Conservation (phyloP, 2,329 filamentous ascomycete genomes). For the Alternaria ethzedia region DNA sequence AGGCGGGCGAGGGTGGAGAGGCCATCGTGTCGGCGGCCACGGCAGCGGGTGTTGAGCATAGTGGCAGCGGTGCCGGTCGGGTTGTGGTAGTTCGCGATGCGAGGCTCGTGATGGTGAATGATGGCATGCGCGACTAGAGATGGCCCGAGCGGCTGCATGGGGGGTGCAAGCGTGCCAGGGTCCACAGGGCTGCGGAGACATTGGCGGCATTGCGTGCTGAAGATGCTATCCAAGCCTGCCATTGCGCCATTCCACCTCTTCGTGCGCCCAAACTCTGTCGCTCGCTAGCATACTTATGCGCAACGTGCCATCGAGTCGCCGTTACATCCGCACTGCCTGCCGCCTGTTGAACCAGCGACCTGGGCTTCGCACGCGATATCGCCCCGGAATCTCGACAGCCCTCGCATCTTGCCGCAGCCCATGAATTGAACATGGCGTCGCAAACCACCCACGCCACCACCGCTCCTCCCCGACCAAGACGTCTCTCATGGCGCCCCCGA, state of each 20-base stretch:
- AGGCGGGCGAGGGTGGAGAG: slow-evolving; percentile 51
- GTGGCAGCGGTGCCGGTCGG: not conserved
- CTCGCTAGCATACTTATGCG: slow-evolving; percentile 9
- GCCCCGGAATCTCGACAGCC: slow-evolving; percentile 25
- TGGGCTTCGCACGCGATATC: slow-evolving; percentile 29
- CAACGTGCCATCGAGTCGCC: not conserved
- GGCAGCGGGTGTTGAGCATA: not conserved
- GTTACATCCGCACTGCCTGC: not conserved
- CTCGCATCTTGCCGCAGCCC: slow-evolving; percentile 13
- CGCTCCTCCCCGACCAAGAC: slow-evolving; percentile 28
- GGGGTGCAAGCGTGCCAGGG: not conserved
- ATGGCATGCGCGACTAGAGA: not conserved
- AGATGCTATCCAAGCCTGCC: slow-evolving; percentile 15
- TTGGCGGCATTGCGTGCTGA: slow-evolving; percentile 18
- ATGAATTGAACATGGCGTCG: slow-evolving; percentile 34
- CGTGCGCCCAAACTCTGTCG: not conserved
- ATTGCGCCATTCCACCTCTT: slow-evolving; percentile 19
- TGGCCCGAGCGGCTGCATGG: not conserved
- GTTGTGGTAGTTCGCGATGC: not conserved
- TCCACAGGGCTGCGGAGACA: not conserved
- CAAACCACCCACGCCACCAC: slow-evolving; percentile 28
- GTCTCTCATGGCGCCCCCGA: slow-evolving; percentile 39
- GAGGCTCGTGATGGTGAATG: not conserved
- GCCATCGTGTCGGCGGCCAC: slow-evolving; percentile 32
- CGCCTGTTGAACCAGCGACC: slow-evolving; percentile 14